phyloP scores from a whole-genome alignment of 306 rosid species.

The Prunus dulcis region DNA sequence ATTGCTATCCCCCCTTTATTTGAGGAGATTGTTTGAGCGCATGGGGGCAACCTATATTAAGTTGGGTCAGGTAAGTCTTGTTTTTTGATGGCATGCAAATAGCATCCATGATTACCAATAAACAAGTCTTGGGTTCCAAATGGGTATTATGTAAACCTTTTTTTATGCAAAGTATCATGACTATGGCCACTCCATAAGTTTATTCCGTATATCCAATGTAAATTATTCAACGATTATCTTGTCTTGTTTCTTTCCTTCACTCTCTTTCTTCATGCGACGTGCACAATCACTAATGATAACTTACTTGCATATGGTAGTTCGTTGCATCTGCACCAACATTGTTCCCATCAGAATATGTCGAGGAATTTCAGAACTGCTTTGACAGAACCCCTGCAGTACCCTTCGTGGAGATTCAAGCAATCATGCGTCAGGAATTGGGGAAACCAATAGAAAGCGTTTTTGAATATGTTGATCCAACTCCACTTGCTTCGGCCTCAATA shows the following conservation, averaged over 20 bases:
- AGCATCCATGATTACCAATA: background rate
- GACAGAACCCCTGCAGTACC: constrained; percentile 91
- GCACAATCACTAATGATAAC: constrained; percentile 22
- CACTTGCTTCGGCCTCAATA: constrained; percentile 93
- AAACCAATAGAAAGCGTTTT: constrained; percentile 81
- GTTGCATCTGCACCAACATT: constrained; percentile 92
- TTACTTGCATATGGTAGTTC: constrained; percentile 55
- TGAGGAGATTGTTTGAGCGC: constrained; percentile 88
- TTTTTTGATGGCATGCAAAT: constrained; percentile 1
- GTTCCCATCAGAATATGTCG: constrained; percentile 90
- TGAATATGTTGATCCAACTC: constrained; percentile 79
- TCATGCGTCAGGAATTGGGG: constrained; percentile 70
- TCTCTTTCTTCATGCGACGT: constrained; percentile 6
- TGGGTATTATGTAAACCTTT: background rate
- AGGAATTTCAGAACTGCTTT: constrained; percentile 93
- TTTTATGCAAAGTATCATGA: background rate
- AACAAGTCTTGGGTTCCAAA: background rate
- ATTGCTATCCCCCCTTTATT: constrained; percentile 68
- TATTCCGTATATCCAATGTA: background rate
- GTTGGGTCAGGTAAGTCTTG: constrained; percentile 76
- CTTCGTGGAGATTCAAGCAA: constrained; percentile 64
- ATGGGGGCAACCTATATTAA: constrained; percentile 95
- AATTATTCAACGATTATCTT: background rate
- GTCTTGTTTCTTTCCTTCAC: background rate
- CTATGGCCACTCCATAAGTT: background rate